Conservation (phyloP, 108 stramenopile species). For the Fistulifera solaris region DNA sequence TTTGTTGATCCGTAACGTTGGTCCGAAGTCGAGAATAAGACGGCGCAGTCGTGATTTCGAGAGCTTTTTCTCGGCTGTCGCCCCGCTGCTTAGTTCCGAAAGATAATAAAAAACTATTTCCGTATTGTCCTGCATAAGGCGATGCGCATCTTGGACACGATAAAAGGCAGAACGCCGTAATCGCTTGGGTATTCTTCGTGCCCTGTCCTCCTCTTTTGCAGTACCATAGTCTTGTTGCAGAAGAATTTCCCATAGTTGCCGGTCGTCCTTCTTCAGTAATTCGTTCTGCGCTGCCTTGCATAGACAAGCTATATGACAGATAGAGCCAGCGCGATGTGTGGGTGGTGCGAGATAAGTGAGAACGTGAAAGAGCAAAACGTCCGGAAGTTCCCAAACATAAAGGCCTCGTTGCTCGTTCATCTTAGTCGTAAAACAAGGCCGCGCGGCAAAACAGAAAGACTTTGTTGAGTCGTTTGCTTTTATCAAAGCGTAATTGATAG, state of each 20-base stretch:
- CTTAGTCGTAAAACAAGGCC: too few relatives aligned
- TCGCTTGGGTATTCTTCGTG: constrained; percentile 19
- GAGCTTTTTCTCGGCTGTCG: constrained; percentile 19
- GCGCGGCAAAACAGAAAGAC: too few relatives aligned
- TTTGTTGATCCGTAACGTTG: constrained; percentile 54
- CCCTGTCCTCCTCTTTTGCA: not conserved
- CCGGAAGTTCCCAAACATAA: constrained; percentile 42
- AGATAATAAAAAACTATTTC: constrained; percentile 44
- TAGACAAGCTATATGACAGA: constrained; percentile 39
- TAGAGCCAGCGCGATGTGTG: constrained; percentile 24
- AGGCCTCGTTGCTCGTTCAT: too few relatives aligned
- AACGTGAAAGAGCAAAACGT: constrained; percentile 35
- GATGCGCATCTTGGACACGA: constrained; percentile 36
- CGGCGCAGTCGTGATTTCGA: constrained; percentile 32
- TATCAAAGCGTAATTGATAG: too few relatives aligned
- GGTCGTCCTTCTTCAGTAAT: constrained; percentile 21
- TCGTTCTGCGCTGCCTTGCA: constrained; percentile 13
- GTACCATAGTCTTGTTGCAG: constrained; percentile 38
- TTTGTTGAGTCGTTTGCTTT: too few relatives aligned
- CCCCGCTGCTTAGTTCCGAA: constrained; percentile 20
- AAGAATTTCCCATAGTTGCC: constrained; percentile 32
- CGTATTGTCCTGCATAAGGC: constrained; percentile 31
- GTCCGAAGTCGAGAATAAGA: constrained; percentile 55
- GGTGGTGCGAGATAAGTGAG: constrained; percentile 24
- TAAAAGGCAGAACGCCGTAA: constrained; percentile 25